These are phyloP conservation scores for Kazachstania kunashirensis DNA, from an alignment of 805 yeast species.

Conservation along the genomic window DNA sequence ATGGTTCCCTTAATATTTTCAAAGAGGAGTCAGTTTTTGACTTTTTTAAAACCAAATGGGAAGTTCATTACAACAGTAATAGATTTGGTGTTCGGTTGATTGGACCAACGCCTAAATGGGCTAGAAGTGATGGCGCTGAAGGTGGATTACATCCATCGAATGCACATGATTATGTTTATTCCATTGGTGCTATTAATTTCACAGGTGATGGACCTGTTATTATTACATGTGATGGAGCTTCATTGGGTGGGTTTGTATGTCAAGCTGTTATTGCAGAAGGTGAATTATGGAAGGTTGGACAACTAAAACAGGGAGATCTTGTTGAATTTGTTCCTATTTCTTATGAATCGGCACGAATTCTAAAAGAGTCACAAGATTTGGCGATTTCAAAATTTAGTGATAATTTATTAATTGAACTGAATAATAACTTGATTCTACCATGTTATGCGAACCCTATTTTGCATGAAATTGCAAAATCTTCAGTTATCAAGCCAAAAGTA, in stretches of 20 bases:
- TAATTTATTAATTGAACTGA: constrained; percentile 23
- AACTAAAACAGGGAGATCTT: constrained; percentile 87
- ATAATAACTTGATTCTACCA: constrained; percentile 28
- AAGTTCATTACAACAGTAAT: constrained; percentile 93
- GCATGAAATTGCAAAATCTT: constrained; percentile 38
- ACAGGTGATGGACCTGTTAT: constrained; percentile 99
- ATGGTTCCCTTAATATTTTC: constrained; percentile 95
- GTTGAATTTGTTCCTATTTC: constrained; percentile 73
- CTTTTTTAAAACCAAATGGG: constrained; percentile 77
- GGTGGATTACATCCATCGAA: constrained; percentile 98
- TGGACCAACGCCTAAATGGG: constrained; percentile 97
- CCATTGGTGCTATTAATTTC: constrained; percentile 92
- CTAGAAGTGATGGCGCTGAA: constrained; percentile 92
- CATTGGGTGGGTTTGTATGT: constrained; percentile 95
- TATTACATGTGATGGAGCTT: constrained; percentile 94
- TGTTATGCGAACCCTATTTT: constrained; percentile 64
- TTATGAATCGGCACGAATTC: constrained; percentile 53
- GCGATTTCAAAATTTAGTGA: constrained; percentile 32
- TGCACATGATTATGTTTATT: constrained; percentile 94
- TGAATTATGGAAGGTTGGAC: constrained; percentile 98
- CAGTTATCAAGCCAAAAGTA: constrained; percentile 52
- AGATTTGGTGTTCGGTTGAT: constrained; percentile 90
- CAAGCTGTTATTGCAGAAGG: constrained; percentile 92
- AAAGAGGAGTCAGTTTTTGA: constrained; percentile 60
- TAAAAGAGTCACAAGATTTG: constrained; percentile 54